Conservation (phyloP, 129 eudicot species). For the Helianthus tuberosus region DNA sequence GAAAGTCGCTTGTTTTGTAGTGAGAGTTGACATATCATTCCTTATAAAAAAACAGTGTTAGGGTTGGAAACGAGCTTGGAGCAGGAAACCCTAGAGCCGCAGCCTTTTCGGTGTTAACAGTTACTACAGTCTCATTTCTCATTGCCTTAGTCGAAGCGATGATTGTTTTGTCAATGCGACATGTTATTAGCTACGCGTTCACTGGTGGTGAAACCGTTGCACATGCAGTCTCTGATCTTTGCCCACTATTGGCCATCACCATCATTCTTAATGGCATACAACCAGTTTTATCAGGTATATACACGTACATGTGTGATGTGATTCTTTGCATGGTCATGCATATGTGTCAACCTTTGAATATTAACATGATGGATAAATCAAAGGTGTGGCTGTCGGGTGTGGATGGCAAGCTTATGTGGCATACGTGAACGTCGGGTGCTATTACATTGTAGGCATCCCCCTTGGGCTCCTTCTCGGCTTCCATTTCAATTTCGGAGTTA, state of each 20-base stretch:
- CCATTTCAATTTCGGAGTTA: slow-evolving; percentile 68
- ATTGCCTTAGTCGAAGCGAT: slow-evolving; percentile 52
- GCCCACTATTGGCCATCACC: slow-evolving; percentile 74
- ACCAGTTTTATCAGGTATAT: slow-evolving; percentile 69
- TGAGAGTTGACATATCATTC: too few species aligned
- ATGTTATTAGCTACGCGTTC: slow-evolving; percentile 72
- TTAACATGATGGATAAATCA: background rate
- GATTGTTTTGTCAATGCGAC: slow-evolving; percentile 50
- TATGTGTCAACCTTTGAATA: background rate
- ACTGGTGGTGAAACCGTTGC: slow-evolving; percentile 71
- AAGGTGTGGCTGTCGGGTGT: slow-evolving; percentile 91
- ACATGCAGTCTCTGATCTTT: slow-evolving; percentile 77
- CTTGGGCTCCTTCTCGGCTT: slow-evolving; percentile 76
- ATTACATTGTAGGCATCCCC: slow-evolving; percentile 84
- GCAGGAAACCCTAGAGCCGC: slow-evolving; percentile 83
- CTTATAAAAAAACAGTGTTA: slow-evolving; percentile 52
- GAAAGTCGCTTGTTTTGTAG: too few species aligned
- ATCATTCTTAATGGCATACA: slow-evolving; percentile 84
- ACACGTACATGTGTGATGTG: too few species aligned
- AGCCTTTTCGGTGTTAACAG: slow-evolving; percentile 73
- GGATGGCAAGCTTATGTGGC: slow-evolving; percentile 99
- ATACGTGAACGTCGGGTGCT: slow-evolving; percentile 82
- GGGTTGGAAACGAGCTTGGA: slow-evolving; percentile 94
- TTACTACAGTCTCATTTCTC: slow-evolving; percentile 52
- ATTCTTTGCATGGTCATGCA: background rate